A percentile compares a stretch with the other conserved stretches of the same genome.
Evolutionary conservation across 495 filamentous ascomycete species (phyloP).

Genomic region (Cercophora scortea): DNA sequence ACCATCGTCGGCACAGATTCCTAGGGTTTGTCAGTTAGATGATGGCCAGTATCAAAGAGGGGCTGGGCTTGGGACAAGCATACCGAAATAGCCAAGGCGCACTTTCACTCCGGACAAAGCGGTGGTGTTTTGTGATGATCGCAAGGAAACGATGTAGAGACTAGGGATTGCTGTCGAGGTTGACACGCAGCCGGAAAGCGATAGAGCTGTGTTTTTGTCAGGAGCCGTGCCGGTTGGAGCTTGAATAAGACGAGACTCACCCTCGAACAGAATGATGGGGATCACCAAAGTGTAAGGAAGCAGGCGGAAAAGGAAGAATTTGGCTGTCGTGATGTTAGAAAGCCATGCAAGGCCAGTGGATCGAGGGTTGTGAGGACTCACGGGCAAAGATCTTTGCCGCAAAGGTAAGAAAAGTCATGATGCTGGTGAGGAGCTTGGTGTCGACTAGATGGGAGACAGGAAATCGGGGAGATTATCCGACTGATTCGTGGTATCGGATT

Average conservation of each 20-base stretch:
- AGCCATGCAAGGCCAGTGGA: neutral
- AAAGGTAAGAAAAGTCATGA: neutral
- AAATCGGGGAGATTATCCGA: neutral
- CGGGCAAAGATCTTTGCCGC: neutral
- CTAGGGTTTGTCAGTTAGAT: neutral
- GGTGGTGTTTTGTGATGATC: conserved; percentile 12
- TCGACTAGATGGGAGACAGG: neutral
- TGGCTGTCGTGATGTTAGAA: neutral
- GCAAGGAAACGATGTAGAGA: conserved; percentile 22
- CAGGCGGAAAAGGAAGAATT: conserved; percentile 3
- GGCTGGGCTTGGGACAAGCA: neutral
- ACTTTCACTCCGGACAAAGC: conserved; percentile 4
- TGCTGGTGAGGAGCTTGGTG: neutral
- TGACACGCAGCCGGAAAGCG: conserved; percentile 21
- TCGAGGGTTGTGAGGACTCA: neutral
- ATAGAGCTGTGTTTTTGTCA: conserved; percentile 14
- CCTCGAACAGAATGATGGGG: conserved; percentile 19
- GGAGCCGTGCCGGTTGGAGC: neutral
- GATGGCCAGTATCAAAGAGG: neutral
- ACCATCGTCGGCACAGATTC: conserved; percentile 22
- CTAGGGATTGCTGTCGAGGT: conserved; percentile 21
- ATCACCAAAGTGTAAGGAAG: conserved; percentile 17
- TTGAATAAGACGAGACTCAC: conserved; percentile 1
- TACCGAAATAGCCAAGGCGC: conserved; percentile 28
- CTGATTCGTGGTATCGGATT: neutral